Conservation (phyloP, 2,329 filamentous ascomycete genomes). For the Erysiphe neolycopersici region DNA sequence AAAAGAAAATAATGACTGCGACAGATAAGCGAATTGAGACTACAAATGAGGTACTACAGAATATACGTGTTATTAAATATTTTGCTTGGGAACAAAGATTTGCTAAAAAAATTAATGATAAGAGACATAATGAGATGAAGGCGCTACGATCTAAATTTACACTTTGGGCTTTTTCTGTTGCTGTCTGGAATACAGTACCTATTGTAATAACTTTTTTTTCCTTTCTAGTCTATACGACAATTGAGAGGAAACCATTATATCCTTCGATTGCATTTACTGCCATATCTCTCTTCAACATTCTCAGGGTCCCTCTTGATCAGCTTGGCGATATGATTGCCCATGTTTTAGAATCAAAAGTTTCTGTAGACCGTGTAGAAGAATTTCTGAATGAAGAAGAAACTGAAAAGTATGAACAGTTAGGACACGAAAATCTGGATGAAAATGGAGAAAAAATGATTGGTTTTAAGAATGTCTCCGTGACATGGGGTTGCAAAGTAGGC, state of each 20-base stretch:
- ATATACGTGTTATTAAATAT: conserved; percentile 97
- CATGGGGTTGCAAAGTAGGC: conserved; percentile 47
- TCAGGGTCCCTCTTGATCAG: conserved; percentile 82
- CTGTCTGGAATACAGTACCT: conserved; percentile 88
- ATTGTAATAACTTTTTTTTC: conserved; percentile 91
- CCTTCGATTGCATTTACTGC: conserved; percentile 91
- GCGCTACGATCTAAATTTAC: conserved; percentile 63
- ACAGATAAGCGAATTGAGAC: conserved; percentile 91
- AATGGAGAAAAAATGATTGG: conserved; percentile 52
- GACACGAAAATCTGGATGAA: conserved; percentile 39
- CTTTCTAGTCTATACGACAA: conserved; percentile 73
- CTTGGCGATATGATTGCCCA: conserved; percentile 97
- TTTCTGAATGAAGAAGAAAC: conserved; percentile 88
- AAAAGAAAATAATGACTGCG: conserved; percentile 74
- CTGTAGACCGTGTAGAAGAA: conserved; percentile 84
- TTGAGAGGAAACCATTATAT: conserved; percentile 71
- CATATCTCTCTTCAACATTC: conserved; percentile 79
- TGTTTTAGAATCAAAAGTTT: conserved; percentile 92
- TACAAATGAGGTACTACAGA: conserved; percentile 90
- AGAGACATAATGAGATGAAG: conserved; percentile 51
- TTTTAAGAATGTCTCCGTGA: conserved; percentile 60
- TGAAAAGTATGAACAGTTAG: conserved; percentile 73
- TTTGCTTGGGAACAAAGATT: conserved; percentile 97
- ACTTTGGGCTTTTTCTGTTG: conserved; percentile 74
- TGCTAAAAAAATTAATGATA: conserved; percentile 64